Evolutionary conservation across 1,284 basidiomycete genomes (phyloP), one percentile per base, ranked within the genome.

Genomic region (Ustilago bromivora): DNA sequence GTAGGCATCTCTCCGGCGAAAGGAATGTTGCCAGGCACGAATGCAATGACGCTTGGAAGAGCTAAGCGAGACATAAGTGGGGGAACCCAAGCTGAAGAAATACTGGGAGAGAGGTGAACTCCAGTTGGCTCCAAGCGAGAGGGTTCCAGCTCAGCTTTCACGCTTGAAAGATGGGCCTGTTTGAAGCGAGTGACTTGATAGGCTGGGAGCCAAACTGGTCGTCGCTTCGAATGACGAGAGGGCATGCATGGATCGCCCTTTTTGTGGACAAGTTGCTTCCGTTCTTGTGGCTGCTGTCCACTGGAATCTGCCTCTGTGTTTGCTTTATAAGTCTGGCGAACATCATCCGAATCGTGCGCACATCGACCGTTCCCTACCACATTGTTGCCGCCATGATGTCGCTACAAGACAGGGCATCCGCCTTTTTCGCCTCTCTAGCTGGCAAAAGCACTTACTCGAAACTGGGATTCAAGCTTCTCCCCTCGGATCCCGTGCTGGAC

Each of bases 401-500:
- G 41, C 13, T 72, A 4, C 63, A 65, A 46, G 70, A 58, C 53
- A 77, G 72, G 64, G 58, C 63, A 31, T 61, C 58, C 23, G 49
- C 56, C 9, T 72, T 71, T 49, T 47, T 77, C 12, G 66, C 63
- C 52, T 31, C 61, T 32, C 54, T 73, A 23, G 54, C 67, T 13
- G 71, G 71, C 41, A 69, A 62, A 55, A 40, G 61, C 13, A 70
- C 65, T n/a, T 66, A 80, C 57, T 77, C 71, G 36, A 71, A 68
- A 56, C 61, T 80, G 12, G 75, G 78, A 7, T 80, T 78, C 71
- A 75, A 80, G 69, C 65, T 80, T 60, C 61, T 77, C 11, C 46
- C 66, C 8, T 61, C 72, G 31, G 69, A 74, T 46, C 71, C 67
- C 4, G 60, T 71, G 13, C 74, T 80, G 57, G 71, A 71, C 55